phyloP scores from a whole-genome alignment of 345 rosid species.

The Moricandia moricandioides region DNA sequence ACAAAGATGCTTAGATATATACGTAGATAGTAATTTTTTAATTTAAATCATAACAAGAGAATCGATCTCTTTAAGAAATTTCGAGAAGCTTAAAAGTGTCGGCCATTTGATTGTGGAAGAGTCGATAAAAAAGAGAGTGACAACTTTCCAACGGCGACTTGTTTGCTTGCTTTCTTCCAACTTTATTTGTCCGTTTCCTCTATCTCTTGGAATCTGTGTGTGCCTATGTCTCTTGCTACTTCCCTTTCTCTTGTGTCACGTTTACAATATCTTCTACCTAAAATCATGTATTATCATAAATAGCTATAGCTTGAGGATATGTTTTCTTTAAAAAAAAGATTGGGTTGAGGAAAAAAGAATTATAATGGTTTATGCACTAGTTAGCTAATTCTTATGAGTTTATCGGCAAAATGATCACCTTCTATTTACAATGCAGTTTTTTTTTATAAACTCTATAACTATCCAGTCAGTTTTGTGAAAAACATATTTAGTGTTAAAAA shows the following conservation, averaged over 20 bases:
- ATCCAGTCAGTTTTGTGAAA: too few species aligned
- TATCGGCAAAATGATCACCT: not conserved
- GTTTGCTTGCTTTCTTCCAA: slow-evolving; percentile 51
- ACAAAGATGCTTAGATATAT: not conserved
- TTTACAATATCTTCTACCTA: not conserved
- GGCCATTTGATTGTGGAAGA: slow-evolving; percentile 34
- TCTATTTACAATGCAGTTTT: too few species aligned
- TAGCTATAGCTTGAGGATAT: not conserved
- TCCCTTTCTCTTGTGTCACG: slow-evolving; percentile 2
- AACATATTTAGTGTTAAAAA: too few species aligned
- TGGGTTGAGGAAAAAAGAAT: not conserved
- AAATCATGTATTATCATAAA: not conserved
- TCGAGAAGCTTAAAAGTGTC: slow-evolving; percentile 28
- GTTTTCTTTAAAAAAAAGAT: not conserved
- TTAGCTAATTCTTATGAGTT: not conserved
- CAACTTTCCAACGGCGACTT: slow-evolving; percentile 40
- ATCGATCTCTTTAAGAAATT: not conserved
- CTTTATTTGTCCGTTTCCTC: slow-evolving; percentile 59
- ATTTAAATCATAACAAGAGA: not conserved
- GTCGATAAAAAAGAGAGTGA: slow-evolving; percentile 52
- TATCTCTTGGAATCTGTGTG: slow-evolving; percentile 61
- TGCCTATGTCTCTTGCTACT: slow-evolving; percentile 34
- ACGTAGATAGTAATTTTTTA: not conserved
- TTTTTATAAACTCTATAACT: too few species aligned
- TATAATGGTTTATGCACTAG: not conserved